Evolutionary conservation across 805 yeast genomes (phyloP), one percentile per base, ranked within the genome.

Genomic region (Candida adriatica): DNA sequence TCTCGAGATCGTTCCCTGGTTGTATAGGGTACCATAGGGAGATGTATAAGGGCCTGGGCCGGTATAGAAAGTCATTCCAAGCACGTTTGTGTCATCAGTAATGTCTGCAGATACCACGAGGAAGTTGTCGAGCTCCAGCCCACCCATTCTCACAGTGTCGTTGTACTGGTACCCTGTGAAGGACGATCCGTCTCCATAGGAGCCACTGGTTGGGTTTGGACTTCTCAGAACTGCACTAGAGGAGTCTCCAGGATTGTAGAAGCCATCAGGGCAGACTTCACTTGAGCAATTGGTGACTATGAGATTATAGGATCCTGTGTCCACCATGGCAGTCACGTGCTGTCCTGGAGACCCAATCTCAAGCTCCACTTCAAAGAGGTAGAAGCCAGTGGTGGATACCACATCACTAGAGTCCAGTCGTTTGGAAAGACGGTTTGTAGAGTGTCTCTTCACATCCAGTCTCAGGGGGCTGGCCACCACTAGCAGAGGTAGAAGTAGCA

Each of bases 271-370:
- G 16, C 43, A 38, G 16, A 13, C 18, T 6, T 27, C 26, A 4
- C 29, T 8, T 6, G 35, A 9, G 14, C 35, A 31, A 10, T 18
- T 29, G 13, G 21, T 21, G 8, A 33, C 30, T n/a, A 24, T 18
- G 9, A 42, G 26, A 19, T 33, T 32, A 24, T 18, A 30, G 6
- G 50, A 46, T 7, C 50, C 50, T 5, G 48, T 44, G 26, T 46
- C 50, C n/a, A 46, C 26, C 1, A 21, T 14, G 11, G 26, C 45
- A 10, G 15, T 13, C 6, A 42, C 15, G 4, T 16, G 16, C 27
- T 42, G 46, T 8, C 38, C 30, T 9, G 49, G 49, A 8, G 41
- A 29, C 8, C 50, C 50, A 18, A 40, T 14, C 9, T 21, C 27
- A 16, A 46, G 13, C 3, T 26, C 25, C 8, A 29, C 33, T 5